A percentile compares a stretch with the other conserved stretches of the same genome.
phyloP scores from a whole-genome alignment of 148 eudicot genomes.

The Diospyros kaki region DNA sequence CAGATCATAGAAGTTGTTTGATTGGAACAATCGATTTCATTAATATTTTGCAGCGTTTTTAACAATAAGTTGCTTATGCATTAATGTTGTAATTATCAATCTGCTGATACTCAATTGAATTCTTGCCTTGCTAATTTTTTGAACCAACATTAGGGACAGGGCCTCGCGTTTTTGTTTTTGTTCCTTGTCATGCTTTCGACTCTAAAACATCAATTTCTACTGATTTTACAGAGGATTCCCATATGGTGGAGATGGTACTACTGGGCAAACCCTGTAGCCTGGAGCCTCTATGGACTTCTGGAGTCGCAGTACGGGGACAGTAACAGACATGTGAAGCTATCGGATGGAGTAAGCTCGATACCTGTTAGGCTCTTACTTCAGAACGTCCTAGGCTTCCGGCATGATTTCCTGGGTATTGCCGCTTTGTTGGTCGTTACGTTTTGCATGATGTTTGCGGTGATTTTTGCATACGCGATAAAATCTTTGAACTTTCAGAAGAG shows the following conservation, averaged over 20 bases:
- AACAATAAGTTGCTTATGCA: background rate
- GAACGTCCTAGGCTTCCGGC: conserved; percentile 68
- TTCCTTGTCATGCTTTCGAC: background rate
- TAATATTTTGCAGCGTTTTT: too few species aligned
- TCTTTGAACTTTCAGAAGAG: conserved; percentile 88
- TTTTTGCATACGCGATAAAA: conserved; percentile 86
- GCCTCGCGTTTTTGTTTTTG: background rate
- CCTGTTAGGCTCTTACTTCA: conserved; percentile 40
- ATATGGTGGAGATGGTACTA: conserved; percentile 99
- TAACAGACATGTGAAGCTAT: conserved; percentile 41
- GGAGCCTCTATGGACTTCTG: conserved; percentile 96
- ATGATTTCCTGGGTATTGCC: conserved; percentile 61
- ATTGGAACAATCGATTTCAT: background rate
- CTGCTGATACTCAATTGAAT: background rate
- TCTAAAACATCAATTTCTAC: background rate
- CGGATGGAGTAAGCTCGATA: conserved; percentile 51
- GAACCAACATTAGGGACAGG: background rate
- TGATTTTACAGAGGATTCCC: conserved; percentile 63
- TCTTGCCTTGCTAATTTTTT: background rate
- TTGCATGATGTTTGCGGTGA: conserved; percentile 63
- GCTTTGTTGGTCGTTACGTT: conserved; percentile 64
- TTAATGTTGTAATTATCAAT: background rate
- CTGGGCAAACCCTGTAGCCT: conserved; percentile 93
- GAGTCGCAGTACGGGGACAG: conserved; percentile 76
- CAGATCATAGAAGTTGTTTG: background rate